Evolutionary conservation across 495 filamentous ascomycete genomes (phyloP), one percentile per base, ranked within the genome.

Genomic region (Delitschia confertaspora): DNA sequence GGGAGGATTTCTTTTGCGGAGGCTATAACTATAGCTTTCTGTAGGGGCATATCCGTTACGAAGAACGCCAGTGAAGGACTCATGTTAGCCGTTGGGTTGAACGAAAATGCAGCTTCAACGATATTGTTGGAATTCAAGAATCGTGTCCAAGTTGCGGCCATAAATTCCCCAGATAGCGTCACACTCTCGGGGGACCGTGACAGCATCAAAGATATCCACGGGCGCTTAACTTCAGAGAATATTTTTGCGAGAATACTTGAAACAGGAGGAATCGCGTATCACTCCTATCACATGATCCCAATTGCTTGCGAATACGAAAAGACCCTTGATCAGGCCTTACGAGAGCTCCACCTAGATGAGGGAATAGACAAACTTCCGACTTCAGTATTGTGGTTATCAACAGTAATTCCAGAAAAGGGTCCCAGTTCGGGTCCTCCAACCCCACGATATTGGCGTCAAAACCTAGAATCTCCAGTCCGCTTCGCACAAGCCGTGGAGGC

Each of bases 11-110:
- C 32, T 14, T 2, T 1, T 1, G 19, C 4, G 18, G 45, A 45
- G 1, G 52, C 52, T 2, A 45, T 55, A 6, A 42, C 24, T 4
- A 25, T 37, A 31, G 52, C 54, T 2, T 57, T 40, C 23, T 51
- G 23, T 18, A 22, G 54, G 2, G 54, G 54, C 6, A 8, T 4
- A n/a, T 11, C 38, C 1, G 26, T 47, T 2, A 4, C 27, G 6
- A 14, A 5, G 1, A 46, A 43, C 30, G 33, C 2, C 10, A 6
- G 17, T 19, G 18, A 30, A 13, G 49, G 49, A 4, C n/a, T 22
- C 3, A 53, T 53, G 49, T 17, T 53, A 6, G 49, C 43, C 1
- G 43, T 53, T 4, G 49, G 29, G 3, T 13, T 53, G 0, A 18
- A 33, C 13, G 3, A 13, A 2, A 43, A 42, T 0, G 11, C 31